A percentile compares a stretch with the other conserved stretches of the same genome.
phyloP scores from a whole-genome alignment of 768 basidiomycete species.

The Phaffia tasmanica region DNA sequence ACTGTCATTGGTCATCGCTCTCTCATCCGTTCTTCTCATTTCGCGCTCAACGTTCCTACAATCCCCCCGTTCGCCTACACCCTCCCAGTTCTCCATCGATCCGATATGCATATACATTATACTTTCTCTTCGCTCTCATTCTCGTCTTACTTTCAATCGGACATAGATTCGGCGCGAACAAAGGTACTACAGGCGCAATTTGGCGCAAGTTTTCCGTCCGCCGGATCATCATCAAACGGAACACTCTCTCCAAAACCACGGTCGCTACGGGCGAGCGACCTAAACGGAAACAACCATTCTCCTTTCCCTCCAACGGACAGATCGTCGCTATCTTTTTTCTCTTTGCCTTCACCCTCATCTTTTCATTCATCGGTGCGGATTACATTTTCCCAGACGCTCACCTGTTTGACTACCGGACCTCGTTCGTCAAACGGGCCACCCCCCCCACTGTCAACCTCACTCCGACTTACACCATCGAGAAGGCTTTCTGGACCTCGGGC shows the following conservation, averaged over 20 bases:
- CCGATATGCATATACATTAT: conserved; percentile 37
- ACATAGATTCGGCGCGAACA: conserved; percentile 30
- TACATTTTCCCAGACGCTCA: conserved; percentile 49
- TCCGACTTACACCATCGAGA: conserved; percentile 53
- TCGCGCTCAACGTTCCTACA: too few relatives aligned
- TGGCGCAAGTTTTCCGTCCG: conserved; percentile 54
- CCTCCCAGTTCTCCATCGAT: conserved; percentile 33
- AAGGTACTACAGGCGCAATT: conserved; percentile 43
- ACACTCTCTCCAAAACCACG: neutral
- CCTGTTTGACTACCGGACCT: conserved; percentile 37
- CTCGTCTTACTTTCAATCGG: conserved; percentile 32
- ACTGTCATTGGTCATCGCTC: too few relatives aligned
- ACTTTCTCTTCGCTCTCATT: conserved; percentile 33
- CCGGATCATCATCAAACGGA: conserved; percentile 32
- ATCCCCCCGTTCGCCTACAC: too few relatives aligned
- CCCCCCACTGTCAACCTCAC: conserved; percentile 38
- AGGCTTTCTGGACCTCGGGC: conserved; percentile 63
- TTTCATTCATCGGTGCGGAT: conserved; percentile 55
- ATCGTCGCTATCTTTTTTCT: conserved; percentile 47
- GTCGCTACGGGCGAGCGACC: conserved; percentile 5
- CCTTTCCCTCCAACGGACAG: conserved; percentile 54
- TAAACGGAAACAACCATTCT: conserved; percentile 19
- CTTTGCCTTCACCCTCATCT: conserved; percentile 41
- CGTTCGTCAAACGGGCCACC: conserved; percentile 35
- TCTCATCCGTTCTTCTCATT: too few relatives aligned